These are phyloP conservation scores for Hydnomerulius pinastri DNA, from an alignment of 768 basidiomycete genomes.

Conservation along the genomic window DNA sequence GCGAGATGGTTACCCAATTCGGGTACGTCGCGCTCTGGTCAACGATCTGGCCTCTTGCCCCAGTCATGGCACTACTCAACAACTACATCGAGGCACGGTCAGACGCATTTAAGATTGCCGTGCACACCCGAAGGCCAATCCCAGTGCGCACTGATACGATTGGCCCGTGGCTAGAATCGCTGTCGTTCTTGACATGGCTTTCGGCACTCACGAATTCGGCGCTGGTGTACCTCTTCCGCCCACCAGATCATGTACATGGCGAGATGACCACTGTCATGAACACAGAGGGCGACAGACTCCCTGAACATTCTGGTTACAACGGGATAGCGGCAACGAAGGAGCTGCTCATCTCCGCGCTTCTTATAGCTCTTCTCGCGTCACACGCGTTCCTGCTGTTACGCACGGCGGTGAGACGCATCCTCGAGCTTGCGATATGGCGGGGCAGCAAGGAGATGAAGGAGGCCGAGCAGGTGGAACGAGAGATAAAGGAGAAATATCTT, in stretches of 20 bases:
- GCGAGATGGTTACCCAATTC: too few species aligned
- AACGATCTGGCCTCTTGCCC: slow-evolving; percentile 86
- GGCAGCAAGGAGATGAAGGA: slow-evolving; percentile 61
- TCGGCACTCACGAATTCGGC: too few species aligned
- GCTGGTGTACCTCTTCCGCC: slow-evolving; percentile 83
- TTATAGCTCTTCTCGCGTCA: slow-evolving; percentile 73
- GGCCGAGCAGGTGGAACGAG: too few species aligned
- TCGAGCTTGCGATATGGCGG: slow-evolving; percentile 69
- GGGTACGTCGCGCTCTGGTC: slow-evolving; percentile 89
- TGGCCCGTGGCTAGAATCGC: too few species aligned
- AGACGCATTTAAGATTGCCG: too few species aligned
- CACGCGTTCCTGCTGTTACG: too few species aligned
- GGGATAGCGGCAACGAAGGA: slow-evolving; percentile 41
- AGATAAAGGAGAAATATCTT: slow-evolving; percentile 42
- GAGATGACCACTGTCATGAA: neutral
- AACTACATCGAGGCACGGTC: too few species aligned
- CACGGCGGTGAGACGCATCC: too few species aligned
- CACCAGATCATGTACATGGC: slow-evolving; percentile 22
- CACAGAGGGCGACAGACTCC: neutral
- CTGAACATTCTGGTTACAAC: slow-evolving; percentile 6
- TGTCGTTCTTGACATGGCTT: too few species aligned
- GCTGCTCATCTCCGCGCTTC: slow-evolving; percentile 56
- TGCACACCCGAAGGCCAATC: too few species aligned
- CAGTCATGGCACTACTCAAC: slow-evolving; percentile 87
- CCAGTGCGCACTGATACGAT: too few species aligned